Percentiles rank a stretch among this genome's conserved stretches.
phyloP scores from a whole-genome alignment of 2,329 filamentous ascomycete genomes.

The Colletotrichum truncatum region DNA sequence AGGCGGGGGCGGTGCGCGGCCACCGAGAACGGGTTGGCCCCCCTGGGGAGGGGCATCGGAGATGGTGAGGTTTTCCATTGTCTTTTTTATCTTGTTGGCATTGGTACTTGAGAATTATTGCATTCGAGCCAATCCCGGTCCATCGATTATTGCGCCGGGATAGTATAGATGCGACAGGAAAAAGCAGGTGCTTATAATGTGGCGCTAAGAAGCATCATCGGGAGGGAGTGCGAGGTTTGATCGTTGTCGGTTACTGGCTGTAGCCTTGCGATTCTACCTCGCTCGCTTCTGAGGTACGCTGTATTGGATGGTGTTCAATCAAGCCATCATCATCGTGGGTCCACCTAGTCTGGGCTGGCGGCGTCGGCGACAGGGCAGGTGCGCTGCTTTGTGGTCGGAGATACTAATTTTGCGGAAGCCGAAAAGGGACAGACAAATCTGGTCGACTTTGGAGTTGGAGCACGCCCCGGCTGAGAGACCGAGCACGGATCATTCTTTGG shows the following conservation, averaged over 20 bases:
- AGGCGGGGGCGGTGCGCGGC: conserved; percentile 48
- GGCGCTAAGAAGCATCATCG: conserved; percentile 7
- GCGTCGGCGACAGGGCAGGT: background rate
- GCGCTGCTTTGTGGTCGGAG: background rate
- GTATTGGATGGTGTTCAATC: background rate
- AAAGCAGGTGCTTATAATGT: conserved; percentile 4
- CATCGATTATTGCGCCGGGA: conserved; percentile 23
- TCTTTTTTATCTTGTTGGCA: conserved; percentile 25
- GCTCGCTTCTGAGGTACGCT: background rate
- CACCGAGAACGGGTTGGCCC: conserved; percentile 40
- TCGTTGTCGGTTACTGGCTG: background rate
- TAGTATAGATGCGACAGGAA: background rate
- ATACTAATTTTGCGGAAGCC: conserved; percentile 5
- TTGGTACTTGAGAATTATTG: conserved; percentile 29
- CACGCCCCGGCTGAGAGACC: background rate
- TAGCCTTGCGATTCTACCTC: background rate
- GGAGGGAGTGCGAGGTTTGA: background rate
- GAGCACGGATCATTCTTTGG: conserved; percentile 13
- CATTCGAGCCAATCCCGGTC: conserved; percentile 24
- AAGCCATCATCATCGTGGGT: conserved; percentile 26
- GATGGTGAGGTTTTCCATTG: conserved; percentile 64
- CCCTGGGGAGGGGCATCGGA: conserved; percentile 56
- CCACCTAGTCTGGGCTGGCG: background rate
- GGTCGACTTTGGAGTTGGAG: background rate
- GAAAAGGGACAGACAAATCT: background rate